A percentile compares a stretch with the other conserved stretches of the same genome.
phyloP scores from a whole-genome alignment of 2,329 filamentous ascomycete species.

The Endocalyx cinctus region DNA sequence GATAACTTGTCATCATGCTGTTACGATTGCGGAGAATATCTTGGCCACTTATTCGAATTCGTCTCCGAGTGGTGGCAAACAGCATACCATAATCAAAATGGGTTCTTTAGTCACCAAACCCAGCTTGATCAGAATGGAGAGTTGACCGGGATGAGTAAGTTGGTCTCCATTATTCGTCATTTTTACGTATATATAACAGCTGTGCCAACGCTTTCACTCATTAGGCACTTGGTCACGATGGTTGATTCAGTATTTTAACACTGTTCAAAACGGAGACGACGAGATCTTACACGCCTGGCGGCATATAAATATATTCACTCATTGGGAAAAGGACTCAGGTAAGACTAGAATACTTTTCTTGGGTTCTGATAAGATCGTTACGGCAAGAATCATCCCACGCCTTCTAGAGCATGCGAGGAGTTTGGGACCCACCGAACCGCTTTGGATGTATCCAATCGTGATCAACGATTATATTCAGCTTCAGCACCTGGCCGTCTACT shows the following conservation, averaged over 20 bases:
- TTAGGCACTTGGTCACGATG: background rate
- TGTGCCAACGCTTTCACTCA: background rate
- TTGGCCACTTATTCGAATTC: background rate
- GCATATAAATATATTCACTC: too few relatives aligned
- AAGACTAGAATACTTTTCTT: too few relatives aligned
- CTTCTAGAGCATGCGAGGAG: too few relatives aligned
- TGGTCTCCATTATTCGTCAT: too few relatives aligned
- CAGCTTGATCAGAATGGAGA: background rate
- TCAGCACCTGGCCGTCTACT: background rate
- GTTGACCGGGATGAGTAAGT: background rate
- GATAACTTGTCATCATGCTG: too few relatives aligned
- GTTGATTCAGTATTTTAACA: background rate
- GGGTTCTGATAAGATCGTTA: too few relatives aligned
- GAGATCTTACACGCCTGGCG: too few relatives aligned
- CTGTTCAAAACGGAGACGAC: background rate
- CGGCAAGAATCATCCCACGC: too few relatives aligned
- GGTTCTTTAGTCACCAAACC: background rate
- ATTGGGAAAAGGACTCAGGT: too few relatives aligned
- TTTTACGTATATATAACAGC: background rate
- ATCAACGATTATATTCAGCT: background rate
- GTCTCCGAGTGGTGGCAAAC: background rate
- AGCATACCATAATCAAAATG: background rate
- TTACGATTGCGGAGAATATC: background rate
- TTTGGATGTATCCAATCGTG: slow-evolving; percentile 3
- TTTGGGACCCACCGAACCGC: too few relatives aligned